Base-by-base conservation (phyloP, 1,139 yeast genomes). In the Hyphopichia fennica region DNA sequence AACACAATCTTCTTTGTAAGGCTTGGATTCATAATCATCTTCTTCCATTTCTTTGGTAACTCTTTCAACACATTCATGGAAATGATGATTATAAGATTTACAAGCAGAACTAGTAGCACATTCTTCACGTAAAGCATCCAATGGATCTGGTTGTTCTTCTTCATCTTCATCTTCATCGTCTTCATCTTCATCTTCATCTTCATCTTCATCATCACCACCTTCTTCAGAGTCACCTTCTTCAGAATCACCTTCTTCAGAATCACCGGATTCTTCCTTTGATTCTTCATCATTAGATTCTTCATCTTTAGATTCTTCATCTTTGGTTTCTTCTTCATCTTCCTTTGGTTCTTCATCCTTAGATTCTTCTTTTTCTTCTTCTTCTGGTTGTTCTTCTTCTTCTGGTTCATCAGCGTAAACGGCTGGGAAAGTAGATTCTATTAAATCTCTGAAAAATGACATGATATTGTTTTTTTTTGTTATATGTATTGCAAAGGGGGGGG, bases 1-100 rank as follows among this genome's bases (percentile, higher is more conserved):
- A 51, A 91, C 85, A 77, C 99, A 93, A 72, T 91, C 96, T 75
- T 91, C 98, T 72, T 91, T 90, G 77, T 88, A 78, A n/a, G 76
- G 83, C 60, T 78, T 78, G 44, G 84, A 82, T 30, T 72, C 96
- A 65, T 91, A 90, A 51, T 74, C 95, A 53, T 81, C 85, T 60
- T 88, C 91, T 72, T 88, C 87, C 75, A 77, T 79, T 60, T 84
- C 96, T 66, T 84, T 81, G 54, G 91, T 82, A 53, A 93, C 98
- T 75, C 98, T 88, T 69, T 87, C 97, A 47, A 83, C 82, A 79
- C 99, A 93, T 69, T 91, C 97, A 49, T 87, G 84, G 73, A 86
- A 90, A 71, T 91, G 98, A 70, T 91, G 97, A 63, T 80, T 77
- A 66, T 77, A 79, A 52, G 83, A 83, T 57, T 83, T 78, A 69